Evolutionary conservation across 139 green algal genomes (phyloP).

Genomic region (Ettlia oleoabundans): DNA sequence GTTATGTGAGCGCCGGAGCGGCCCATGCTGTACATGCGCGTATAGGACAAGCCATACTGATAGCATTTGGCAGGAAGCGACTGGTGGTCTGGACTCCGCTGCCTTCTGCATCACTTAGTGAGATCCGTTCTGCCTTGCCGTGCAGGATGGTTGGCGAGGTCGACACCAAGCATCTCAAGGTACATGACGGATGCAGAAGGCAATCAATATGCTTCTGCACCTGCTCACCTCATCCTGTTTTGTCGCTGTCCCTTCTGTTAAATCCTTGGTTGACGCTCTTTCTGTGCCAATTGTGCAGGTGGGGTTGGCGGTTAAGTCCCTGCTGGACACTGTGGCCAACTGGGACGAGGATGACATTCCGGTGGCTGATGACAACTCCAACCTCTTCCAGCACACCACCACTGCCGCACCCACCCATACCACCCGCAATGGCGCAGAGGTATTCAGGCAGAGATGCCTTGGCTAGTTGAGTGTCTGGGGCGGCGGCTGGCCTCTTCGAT

Average conservation of each 20-base stretch:
- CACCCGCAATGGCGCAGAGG: background rate
- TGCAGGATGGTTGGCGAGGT: constrained; percentile 62
- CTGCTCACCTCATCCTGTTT: too few relatives aligned
- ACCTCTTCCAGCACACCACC: background rate
- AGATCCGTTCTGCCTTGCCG: background rate
- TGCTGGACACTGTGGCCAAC: constrained; percentile 27
- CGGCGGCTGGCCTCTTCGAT: background rate
- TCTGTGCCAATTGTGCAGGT: too few relatives aligned
- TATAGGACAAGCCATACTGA: too few relatives aligned
- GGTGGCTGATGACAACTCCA: constrained; percentile 1
- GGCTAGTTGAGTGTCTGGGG: background rate
- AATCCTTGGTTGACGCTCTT: too few relatives aligned
- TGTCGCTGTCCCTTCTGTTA: too few relatives aligned
- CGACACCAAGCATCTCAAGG: constrained; percentile 63
- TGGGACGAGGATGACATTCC: background rate
- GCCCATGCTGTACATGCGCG: background rate
- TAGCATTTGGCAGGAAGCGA: too few relatives aligned
- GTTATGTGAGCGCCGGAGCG: constrained; percentile 50
- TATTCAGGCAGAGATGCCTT: background rate
- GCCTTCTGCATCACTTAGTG: too few relatives aligned
- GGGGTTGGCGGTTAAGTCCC: constrained; percentile 7
- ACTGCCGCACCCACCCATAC: background rate
- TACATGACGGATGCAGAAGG: background rate
- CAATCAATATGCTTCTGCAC: background rate
- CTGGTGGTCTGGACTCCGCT: too few relatives aligned